phyloP scores from a whole-genome alignment of 805 yeast genomes.

The Phaffomyces opuntiae region DNA sequence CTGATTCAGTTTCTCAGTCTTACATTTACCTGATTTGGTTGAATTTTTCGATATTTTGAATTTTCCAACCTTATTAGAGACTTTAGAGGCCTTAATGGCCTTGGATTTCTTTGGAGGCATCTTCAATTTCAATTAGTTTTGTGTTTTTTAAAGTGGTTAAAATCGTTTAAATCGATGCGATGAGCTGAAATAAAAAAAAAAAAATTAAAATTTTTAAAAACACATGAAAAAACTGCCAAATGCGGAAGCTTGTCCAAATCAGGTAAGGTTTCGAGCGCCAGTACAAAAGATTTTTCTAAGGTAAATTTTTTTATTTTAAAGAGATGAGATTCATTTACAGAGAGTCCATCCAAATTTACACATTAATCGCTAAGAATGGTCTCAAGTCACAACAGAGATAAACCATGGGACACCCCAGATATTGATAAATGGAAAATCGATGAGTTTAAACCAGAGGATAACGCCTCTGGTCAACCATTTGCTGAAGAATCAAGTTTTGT shows the following conservation, averaged over 20 bases:
- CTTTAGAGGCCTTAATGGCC: constrained; percentile 7
- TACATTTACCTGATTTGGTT: constrained; percentile 4
- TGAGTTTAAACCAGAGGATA: constrained; percentile 85
- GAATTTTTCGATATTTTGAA: constrained; percentile 6
- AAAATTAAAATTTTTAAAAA: background rate
- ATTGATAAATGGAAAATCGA: constrained; percentile 89
- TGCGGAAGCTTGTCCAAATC: background rate
- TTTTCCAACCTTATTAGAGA: background rate
- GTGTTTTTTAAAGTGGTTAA: background rate
- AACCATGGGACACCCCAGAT: constrained; percentile 97
- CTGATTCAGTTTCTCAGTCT: constrained; percentile 8
- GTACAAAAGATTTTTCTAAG: too few relatives aligned
- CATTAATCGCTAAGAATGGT: constrained; percentile 45
- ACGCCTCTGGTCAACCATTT: constrained; percentile 78
- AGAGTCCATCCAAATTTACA: background rate
- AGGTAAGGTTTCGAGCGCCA: background rate
- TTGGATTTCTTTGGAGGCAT: constrained; percentile 8
- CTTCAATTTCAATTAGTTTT: background rate
- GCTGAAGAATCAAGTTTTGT: constrained; percentile 95
- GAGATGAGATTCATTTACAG: constrained; percentile 1
- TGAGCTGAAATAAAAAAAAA: background rate
- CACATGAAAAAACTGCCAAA: background rate
- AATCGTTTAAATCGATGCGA: background rate
- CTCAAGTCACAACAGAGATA: constrained; percentile 88
- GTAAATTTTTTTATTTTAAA: background rate